Base-by-base conservation (phyloP, 1,284 basidiomycete genomes). In the Heliocybe sulcata region DNA sequence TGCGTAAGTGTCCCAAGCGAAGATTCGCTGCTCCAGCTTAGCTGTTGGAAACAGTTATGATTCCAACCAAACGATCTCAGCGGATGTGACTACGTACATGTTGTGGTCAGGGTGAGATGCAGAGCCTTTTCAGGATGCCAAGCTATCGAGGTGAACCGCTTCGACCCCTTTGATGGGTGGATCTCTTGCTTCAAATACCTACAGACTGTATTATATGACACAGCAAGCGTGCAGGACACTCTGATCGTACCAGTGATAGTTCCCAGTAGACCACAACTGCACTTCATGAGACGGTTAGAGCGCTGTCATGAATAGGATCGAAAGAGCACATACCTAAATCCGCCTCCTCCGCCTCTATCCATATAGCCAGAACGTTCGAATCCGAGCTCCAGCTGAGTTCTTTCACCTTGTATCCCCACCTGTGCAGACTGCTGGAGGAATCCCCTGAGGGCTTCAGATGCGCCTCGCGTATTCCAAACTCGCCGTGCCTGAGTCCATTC, bases 181-280 rank as follows among this genome's bases (percentile, higher is more conserved):
- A 96, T 74, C 65, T 95, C 92, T 66, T 94, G 91, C 69, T 97
- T 97, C 56, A 98, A 79, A 70, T 96, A 92, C 89, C 89, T 90
- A 56, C 10, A 54, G 48, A 26, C n/a, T n/a, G 52, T 35, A 56
- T 27, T 61, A 45, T 64, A 16, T 35, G 9, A 35, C 9, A 35
- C 33, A 35, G 9, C 9, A 35, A 35, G 33, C 9, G 16, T 52
- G n/a, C 42, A 45, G n/a, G n/a, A 25, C 10, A 33, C 33, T 52
- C 23, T 6, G 8, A 38, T 56, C 67, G 35, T 61, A 94, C 91
- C 95, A 98, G 68, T 98, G 90, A 69, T 97, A 99, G 69, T 99
- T 99, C 51, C 90, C 87, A 23, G 81, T 93, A 0, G 93, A 91
- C 94, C 94, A 99, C 1, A 99, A 73, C 71, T 99, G 97, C 20